Evolutionary conservation across 1,139 yeast species (phyloP).

Genomic region (Taphrina sp.): DNA sequence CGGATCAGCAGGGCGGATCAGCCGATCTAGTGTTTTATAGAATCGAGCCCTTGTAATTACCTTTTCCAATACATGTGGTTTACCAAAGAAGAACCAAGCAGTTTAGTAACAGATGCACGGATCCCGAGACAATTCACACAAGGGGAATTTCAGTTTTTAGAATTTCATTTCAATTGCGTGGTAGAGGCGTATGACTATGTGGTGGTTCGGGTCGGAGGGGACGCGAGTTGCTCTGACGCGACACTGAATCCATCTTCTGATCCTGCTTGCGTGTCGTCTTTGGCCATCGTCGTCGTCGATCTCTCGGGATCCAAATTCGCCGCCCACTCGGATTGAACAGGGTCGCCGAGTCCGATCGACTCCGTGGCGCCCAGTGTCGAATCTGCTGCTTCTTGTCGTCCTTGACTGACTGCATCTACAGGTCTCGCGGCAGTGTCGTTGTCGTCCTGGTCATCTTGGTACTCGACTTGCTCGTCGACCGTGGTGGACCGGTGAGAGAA

Average conservation of each 20-base stretch:
- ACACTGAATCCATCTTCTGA: constrained; percentile 24
- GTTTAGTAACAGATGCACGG: no score
- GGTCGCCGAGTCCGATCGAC: neutral
- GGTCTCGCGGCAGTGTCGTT: neutral
- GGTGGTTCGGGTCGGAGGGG: no score
- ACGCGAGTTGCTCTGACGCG: constrained; percentile 11
- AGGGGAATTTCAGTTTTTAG: no score
- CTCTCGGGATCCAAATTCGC: neutral
- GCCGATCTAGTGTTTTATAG: no score
- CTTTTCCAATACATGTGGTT: no score
- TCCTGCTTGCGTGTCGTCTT: neutral
- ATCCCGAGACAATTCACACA: no score
- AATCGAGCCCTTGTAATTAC: no score
- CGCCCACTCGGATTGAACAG: neutral
- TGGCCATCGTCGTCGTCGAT: neutral
- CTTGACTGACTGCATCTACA: neutral
- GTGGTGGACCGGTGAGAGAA: neutral
- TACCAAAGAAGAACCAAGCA: no score
- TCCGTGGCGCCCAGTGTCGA: neutral
- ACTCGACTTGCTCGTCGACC: neutral
- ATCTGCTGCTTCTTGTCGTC: neutral
- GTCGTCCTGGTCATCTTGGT: neutral
- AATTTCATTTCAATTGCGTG: no score
- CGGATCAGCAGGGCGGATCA: no score
- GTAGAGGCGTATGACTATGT: no score